Conservation (phyloP, 768 basidiomycete genomes). For the Heimioporus sp. region DNA sequence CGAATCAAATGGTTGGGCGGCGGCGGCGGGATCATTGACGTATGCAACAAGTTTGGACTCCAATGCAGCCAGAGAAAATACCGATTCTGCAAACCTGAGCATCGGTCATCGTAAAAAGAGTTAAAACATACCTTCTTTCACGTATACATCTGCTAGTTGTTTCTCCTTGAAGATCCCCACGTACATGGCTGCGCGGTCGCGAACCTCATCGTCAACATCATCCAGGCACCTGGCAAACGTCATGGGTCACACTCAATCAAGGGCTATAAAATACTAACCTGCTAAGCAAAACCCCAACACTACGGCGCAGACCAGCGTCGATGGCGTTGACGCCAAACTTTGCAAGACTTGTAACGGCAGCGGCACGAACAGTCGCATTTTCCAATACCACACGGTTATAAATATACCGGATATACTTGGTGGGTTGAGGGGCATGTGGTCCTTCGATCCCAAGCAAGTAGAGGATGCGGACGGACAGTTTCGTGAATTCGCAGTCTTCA, state of each 20-base stretch:
- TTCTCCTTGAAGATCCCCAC: slow-evolving; percentile 81
- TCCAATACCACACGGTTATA: slow-evolving; percentile 99
- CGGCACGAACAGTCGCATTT: slow-evolving; percentile 96
- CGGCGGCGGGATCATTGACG: slow-evolving; percentile 76
- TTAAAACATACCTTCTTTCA: slow-evolving; percentile 77
- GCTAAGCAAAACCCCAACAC: slow-evolving; percentile 82
- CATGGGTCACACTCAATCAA: not conserved
- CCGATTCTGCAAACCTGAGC: slow-evolving; percentile 64
- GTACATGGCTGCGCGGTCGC: slow-evolving; percentile 96
- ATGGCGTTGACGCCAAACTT: slow-evolving; percentile 93
- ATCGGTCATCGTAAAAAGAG: not conserved
- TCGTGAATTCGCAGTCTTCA: slow-evolving; percentile 99
- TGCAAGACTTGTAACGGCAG: slow-evolving; percentile 90
- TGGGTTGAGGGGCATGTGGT: slow-evolving; percentile 92
- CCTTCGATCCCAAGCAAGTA: slow-evolving; percentile 95
- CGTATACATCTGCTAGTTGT: slow-evolving; percentile 77
- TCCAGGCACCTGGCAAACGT: slow-evolving; percentile 73
- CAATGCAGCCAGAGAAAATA: slow-evolving; percentile 86
- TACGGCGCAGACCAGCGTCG: slow-evolving; percentile 77
- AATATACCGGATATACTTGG: slow-evolving; percentile 98
- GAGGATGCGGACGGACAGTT: slow-evolving; percentile 94
- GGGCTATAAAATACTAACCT: slow-evolving; percentile 47
- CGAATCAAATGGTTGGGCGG: slow-evolving; percentile 76
- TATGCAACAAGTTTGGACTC: slow-evolving; percentile 94
- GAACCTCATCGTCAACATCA: slow-evolving; percentile 98